phyloP scores from a whole-genome alignment of 768 basidiomycete genomes.

The Gymnopilus junonius region DNA sequence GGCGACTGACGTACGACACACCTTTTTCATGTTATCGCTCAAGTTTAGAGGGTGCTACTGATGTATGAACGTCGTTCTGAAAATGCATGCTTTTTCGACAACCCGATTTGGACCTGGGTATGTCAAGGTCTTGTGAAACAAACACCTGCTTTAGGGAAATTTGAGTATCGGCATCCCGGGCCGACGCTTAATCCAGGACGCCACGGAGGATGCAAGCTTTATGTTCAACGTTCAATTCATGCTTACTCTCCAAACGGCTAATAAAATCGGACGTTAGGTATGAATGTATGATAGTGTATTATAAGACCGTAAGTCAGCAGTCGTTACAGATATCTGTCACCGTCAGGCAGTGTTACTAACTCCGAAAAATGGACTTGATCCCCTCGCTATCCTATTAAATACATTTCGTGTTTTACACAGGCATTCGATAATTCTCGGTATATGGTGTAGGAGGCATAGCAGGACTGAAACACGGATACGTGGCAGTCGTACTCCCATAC shows the following conservation, averaged over 20 bases:
- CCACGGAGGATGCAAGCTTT: neutral
- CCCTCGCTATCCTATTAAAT: neutral
- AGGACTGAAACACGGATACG: constrained; percentile 44
- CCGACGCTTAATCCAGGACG: neutral
- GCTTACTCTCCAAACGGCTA: neutral
- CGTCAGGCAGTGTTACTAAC: neutral
- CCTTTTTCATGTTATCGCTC: neutral
- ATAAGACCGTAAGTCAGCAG: neutral
- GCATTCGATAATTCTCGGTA: constrained; percentile 44
- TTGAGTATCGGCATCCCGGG: neutral
- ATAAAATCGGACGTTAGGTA: neutral
- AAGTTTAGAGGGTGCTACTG: neutral
- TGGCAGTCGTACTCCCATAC: constrained; percentile 50
- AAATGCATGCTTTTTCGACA: constrained; percentile 5
- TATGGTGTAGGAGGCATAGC: constrained; percentile 44
- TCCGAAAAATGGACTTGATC: neutral
- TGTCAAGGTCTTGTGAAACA: constrained; percentile 1
- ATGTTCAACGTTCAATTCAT: neutral
- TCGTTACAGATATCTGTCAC: neutral
- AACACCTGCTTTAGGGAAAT: constrained; percentile 1
- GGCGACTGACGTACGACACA: neutral
- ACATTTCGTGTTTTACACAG: constrained; percentile 7
- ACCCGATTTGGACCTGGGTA: constrained; percentile 3
- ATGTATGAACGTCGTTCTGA: constrained; percentile 1
- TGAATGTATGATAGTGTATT: neutral